Percentiles rank a stretch among this genome's conserved stretches.
Evolutionary conservation across 2,329 filamentous ascomycete species (phyloP).

Genomic region (Shiraia sp.): DNA sequence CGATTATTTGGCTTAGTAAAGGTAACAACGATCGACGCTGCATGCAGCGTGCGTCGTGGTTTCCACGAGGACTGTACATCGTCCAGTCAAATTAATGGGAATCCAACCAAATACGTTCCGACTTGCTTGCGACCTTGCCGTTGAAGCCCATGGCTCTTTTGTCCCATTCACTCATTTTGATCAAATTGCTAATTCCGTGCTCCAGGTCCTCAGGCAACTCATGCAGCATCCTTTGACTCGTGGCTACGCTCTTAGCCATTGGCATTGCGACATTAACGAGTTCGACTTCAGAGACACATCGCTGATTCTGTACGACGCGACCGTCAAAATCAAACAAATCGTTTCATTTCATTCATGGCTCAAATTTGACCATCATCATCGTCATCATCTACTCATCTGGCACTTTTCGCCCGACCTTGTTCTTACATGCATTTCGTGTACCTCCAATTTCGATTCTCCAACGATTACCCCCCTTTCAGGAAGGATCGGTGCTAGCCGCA

Average conservation of each 20-base stretch:
- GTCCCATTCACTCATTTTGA: neutral
- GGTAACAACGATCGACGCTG: slow-evolving; percentile 15
- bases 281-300: slow-evolving; percentile 5
- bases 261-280: slow-evolving; percentile 19
- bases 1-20: neutral
- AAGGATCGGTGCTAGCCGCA: slow-evolving; percentile 36
- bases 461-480: slow-evolving; percentile 37
- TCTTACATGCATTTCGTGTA: slow-evolving; percentile 4
- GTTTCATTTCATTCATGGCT: neutral
- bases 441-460: slow-evolving; percentile 25
- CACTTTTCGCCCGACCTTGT: slow-evolving; percentile 1
- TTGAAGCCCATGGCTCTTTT: neutral
- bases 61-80: slow-evolving; percentile 1
- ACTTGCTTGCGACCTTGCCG: no score
- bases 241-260: slow-evolving; percentile 26
- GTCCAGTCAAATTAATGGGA: slow-evolving; percentile 3
- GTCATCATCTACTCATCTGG: neutral
- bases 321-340: neutral
- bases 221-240: slow-evolving; percentile 43
- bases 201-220: slow-evolving; percentile 35
- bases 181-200: slow-evolving; percentile 10
- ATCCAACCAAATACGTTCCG: neutral
- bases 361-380: slow-evolving; percentile 4
- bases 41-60: slow-evolving; percentile 3
- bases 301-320: neutral